Evolutionary conservation across 305 asterid species (phyloP).

Genomic region (Salvia sclarea): DNA sequence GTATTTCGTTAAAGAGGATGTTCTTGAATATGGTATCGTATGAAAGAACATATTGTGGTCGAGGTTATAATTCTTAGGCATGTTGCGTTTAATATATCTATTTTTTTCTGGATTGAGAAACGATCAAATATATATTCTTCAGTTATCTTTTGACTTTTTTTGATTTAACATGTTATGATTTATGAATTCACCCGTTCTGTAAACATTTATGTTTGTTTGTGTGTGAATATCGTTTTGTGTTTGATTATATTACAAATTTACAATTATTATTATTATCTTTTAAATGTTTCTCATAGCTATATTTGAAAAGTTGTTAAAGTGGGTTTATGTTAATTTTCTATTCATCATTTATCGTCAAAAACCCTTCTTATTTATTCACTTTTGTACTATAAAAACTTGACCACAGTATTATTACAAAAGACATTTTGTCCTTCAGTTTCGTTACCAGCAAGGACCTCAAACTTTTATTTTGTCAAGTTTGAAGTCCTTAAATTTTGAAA

Average conservation of each 20-base stretch:
- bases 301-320: not conserved
- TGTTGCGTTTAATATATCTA: too few species aligned
- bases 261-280: not conserved
- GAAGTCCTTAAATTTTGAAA: not conserved
- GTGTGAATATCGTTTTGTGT: too few species aligned
- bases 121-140: not conserved
- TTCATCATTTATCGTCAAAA: not conserved
- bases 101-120: not conserved
- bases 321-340: not conserved
- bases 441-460: too few species aligned
- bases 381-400: not conserved
- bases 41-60: too few species aligned
- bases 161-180: not conserved
- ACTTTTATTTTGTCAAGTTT: too few species aligned
- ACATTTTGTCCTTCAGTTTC: too few species aligned
- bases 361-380: not conserved
- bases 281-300: not conserved
- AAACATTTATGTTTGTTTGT: not conserved
- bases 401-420: too few species aligned
- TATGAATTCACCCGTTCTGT: not conserved
- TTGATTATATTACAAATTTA: not conserved
- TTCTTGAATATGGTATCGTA: too few species aligned
- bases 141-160: not conserved
- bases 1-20: not conserved
- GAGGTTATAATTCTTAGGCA: too few species aligned